phyloP scores from a whole-genome alignment of 371 early-diverging fungal species.

The Rhizopus arrhizus region DNA sequence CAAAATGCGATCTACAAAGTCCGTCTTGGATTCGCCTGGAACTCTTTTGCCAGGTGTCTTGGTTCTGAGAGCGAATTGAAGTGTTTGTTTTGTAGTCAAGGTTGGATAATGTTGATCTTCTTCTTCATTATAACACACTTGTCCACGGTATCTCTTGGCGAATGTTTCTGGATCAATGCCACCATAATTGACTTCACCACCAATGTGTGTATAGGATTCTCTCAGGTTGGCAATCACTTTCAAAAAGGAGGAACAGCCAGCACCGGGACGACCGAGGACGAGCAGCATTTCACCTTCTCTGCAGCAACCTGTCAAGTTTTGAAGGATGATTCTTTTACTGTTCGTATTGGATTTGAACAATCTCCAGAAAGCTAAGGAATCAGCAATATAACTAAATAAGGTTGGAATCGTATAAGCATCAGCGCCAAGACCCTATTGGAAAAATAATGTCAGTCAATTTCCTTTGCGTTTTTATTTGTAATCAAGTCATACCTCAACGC shows the following conservation, averaged over 20 bases:
- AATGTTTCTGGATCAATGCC: slow-evolving; percentile 62
- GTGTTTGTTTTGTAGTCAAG: slow-evolving; percentile 68
- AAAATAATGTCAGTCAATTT: not conserved
- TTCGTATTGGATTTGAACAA: slow-evolving; percentile 25
- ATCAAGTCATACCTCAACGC: slow-evolving; percentile 25
- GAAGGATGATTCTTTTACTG: slow-evolving; percentile 39
- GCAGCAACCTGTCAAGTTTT: slow-evolving; percentile 46
- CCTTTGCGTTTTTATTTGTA: not conserved
- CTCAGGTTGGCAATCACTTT: slow-evolving; percentile 68
- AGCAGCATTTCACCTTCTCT: slow-evolving; percentile 74
- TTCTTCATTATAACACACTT: slow-evolving; percentile 71
- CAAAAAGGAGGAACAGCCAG: slow-evolving; percentile 71
- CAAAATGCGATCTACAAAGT: slow-evolving; percentile 49
- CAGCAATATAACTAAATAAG: slow-evolving; percentile 10
- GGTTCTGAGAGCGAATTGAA: slow-evolving; percentile 64
- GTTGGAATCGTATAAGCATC: slow-evolving; percentile 32
- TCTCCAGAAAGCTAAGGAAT: slow-evolving; percentile 28
- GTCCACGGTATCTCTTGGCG: slow-evolving; percentile 55
- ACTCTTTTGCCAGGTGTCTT: slow-evolving; percentile 66
- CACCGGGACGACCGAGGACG: slow-evolving; percentile 74
- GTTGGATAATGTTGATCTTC: slow-evolving; percentile 75
- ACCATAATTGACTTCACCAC: slow-evolving; percentile 62
- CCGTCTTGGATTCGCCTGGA: slow-evolving; percentile 37
- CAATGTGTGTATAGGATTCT: slow-evolving; percentile 55
- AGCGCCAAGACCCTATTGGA: slow-evolving; percentile 33